Percentiles rank a stretch among this genome's conserved stretches.
Conservation (phyloP, 352 stramenopile genomes). For the Globisporangium carolinianum region DNA sequence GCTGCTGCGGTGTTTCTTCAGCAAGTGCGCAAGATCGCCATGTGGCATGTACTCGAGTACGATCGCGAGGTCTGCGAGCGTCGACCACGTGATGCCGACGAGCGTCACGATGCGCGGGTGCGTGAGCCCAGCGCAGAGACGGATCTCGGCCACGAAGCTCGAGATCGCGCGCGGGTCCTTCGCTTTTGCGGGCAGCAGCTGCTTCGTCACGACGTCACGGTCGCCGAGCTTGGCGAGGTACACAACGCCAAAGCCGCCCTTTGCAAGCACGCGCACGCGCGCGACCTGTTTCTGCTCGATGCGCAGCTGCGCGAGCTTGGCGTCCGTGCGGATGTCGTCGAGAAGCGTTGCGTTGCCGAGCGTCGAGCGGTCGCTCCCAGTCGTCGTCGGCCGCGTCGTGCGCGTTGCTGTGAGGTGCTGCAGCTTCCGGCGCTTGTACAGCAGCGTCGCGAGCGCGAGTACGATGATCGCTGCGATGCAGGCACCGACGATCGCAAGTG, state of each 20-base stretch:
- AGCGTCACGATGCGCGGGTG: slow-evolving; percentile 25
- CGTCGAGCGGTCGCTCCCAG: neutral
- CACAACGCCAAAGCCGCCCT: slow-evolving; percentile 51
- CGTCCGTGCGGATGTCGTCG: slow-evolving; percentile 47
- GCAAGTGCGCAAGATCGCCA: slow-evolving; percentile 19
- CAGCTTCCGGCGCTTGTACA: slow-evolving; percentile 11
- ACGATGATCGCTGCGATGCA: slow-evolving; percentile 2
- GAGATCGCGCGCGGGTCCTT: slow-evolving; percentile 21
- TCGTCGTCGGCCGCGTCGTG: slow-evolving; percentile 3
- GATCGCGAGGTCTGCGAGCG: slow-evolving; percentile 13
- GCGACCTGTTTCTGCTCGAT: slow-evolving; percentile 39
- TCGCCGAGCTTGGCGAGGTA: slow-evolving; percentile 29
- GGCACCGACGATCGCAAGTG: slow-evolving; percentile 3
- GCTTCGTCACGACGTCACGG: slow-evolving; percentile 19
- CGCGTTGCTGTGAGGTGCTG: slow-evolving; percentile 10
- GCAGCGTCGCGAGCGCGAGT: slow-evolving; percentile 1
- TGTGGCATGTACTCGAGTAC: slow-evolving; percentile 27
- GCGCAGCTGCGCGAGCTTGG: slow-evolving; percentile 35
- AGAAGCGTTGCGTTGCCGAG: slow-evolving; percentile 19
- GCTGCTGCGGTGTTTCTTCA: slow-evolving; percentile 12
- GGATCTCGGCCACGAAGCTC: slow-evolving; percentile 21
- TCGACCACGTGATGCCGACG: slow-evolving; percentile 18
- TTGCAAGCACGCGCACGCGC: slow-evolving; percentile 27
- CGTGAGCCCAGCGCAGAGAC: slow-evolving; percentile 12
- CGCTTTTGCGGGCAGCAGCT: slow-evolving; percentile 10